Percentiles rank a stretch among this genome's conserved stretches.
Evolutionary conservation across 495 filamentous ascomycete genomes (phyloP).

Genomic region (Penicillium diatomitis): DNA sequence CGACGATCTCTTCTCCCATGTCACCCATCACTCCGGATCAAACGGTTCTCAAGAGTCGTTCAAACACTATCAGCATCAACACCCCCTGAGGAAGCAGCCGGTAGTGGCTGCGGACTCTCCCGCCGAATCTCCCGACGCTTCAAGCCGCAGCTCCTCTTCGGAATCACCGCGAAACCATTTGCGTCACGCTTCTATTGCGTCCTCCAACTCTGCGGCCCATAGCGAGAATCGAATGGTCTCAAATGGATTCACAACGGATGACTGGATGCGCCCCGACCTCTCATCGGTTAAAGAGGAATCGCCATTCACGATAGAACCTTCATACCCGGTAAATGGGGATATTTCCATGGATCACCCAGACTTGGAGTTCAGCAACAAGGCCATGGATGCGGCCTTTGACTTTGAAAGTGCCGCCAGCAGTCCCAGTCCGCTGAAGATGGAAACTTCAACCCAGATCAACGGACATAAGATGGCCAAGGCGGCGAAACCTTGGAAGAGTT

Average conservation of each 20-base stretch:
- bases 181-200: conserved; percentile 31
- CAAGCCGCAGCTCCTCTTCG: conserved; percentile 35
- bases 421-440: conserved; percentile 43
- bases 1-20: conserved; percentile 33
- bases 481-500: conserved; percentile 19
- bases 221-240: conserved; percentile 32
- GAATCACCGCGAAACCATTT: conserved; percentile 36
- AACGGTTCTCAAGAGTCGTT: conserved; percentile 22
- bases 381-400: conserved; percentile 58
- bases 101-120: conserved; percentile 32
- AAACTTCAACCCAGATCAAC: conserved; percentile 18
- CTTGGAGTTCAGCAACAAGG: conserved; percentile 47
- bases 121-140: conserved; percentile 35
- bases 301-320: conserved; percentile 31
- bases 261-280: conserved; percentile 35
- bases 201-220: conserved; percentile 31
- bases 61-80: conserved; percentile 25
- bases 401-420: conserved; percentile 63
- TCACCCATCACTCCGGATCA: conserved; percentile 18
- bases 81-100: conserved; percentile 27
- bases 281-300: conserved; percentile 32
- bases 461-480: conserved; percentile 16
- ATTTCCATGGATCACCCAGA: conserved; percentile 31
- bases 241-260: conserved; percentile 26
- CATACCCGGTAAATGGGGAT: conserved; percentile 22